Base-by-base conservation (phyloP, 1,139 yeast genomes). In the Suhomyces yuchorum region DNA sequence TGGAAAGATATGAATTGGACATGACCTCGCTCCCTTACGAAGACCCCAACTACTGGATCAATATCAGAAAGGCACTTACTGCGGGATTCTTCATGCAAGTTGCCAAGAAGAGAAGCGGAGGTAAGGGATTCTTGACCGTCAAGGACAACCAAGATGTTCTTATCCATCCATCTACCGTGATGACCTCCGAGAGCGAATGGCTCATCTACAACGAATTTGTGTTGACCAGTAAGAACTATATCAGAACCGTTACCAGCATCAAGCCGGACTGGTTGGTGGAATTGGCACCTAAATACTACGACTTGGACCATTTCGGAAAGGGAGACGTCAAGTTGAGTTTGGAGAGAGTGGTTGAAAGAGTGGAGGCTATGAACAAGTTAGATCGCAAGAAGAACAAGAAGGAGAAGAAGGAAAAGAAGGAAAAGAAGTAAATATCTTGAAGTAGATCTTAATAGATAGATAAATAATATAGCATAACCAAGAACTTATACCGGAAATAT, bases 71-170 rank as follows among this genome's bases (percentile, higher is more conserved):
- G 66, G 97, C 99, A 0, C 72, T 93, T 48, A 80, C 90, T 8
- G 82, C 91, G n/a, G 99, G 99, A 2, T 92, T 91, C 67, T 93
- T 93, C 75, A 92, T 93, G 98, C 99, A 93, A 73, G 97, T 88
- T 45, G 99, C 98, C 39, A 92, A 92, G 73, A 85, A 80, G 65
- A 80, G 86, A 49, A 85, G 87, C 38, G 84, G 85, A 43, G 85
- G 82, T 62, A 75, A 75, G 60, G 91, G 86, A 19, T 93, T 86
- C 67, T 78, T 87, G 56, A 93, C 99, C 0, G 87, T 92, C 46
- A 91, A 91, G 69, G 99, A 93, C 67, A 91, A 92, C 66, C 99
- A 93, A 71, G 98, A 92, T 53, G 99, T 93, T 14, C 71, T 91
- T 58, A 77, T 93, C 37, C 99, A 93, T 65, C 99, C 99, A 49